Evolutionary conservation across 148 eudicot species (phyloP).

Genomic region (Rhododendron kiyosumense): DNA sequence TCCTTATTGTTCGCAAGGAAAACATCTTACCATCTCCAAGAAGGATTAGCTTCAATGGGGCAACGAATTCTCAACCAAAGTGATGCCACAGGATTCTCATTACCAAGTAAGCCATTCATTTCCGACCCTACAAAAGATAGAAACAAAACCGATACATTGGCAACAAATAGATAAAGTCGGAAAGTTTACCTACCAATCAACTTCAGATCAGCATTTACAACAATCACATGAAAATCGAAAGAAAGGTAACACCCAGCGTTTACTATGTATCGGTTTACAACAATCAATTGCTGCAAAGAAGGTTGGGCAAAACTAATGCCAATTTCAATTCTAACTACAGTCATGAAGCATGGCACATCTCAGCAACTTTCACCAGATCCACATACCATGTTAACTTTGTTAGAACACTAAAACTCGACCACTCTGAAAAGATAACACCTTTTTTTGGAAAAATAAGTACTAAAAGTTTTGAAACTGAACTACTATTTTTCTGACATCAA

Average conservation of each 20-base stretch:
- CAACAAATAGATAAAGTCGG: neutral
- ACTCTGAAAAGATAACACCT: neutral
- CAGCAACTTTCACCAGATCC: neutral
- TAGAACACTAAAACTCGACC: neutral
- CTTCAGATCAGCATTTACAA: neutral
- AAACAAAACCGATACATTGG: neutral
- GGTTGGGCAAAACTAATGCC: neutral
- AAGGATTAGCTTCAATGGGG: conserved; percentile 71
- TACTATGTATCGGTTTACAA: too few species aligned
- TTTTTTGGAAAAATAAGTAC: neutral
- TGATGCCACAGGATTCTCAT: conserved; percentile 25
- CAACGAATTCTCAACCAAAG: conserved; percentile 53
- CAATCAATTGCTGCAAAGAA: too few species aligned
- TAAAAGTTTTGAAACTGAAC: neutral
- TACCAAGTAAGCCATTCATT: conserved; percentile 14
- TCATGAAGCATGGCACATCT: neutral
- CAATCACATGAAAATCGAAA: neutral
- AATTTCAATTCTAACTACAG: neutral
- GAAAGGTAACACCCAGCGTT: neutral
- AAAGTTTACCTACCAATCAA: neutral
- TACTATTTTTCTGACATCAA: neutral
- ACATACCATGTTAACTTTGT: neutral
- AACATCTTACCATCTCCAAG: conserved; percentile 80
- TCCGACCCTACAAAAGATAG: conserved; percentile 26
- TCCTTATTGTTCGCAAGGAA: neutral